phyloP scores from a whole-genome alignment of 495 filamentous ascomycete species.

The Neurospora terricola region DNA sequence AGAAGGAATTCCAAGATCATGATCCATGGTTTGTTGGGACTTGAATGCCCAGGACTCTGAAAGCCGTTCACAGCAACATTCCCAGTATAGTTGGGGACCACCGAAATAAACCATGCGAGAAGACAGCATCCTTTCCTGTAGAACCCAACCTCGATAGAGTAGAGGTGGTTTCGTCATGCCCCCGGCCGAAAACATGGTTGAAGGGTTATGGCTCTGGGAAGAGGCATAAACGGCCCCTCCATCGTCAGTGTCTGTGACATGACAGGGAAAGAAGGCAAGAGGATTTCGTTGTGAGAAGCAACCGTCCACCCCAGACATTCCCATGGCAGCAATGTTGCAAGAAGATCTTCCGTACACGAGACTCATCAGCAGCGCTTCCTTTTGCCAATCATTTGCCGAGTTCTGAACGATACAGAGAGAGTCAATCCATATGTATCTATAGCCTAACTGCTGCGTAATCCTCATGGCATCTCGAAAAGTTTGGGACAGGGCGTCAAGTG shows the following conservation, averaged over 20 bases:
- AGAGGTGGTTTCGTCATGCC: neutral
- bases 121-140: constrained; percentile 6
- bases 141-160: constrained; percentile 5
- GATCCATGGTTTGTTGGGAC: neutral
- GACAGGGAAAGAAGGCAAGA: neutral
- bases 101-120: constrained; percentile 4
- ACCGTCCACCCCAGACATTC: neutral
- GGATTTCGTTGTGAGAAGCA: neutral
- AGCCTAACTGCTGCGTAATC: neutral
- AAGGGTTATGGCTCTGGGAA: neutral
- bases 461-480: constrained; percentile 2
- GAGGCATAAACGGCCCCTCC: neutral
- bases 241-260: neutral
- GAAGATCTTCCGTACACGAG: constrained; percentile 1
- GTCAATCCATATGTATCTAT: neutral
- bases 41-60: neutral
- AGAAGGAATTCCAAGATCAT: neutral
- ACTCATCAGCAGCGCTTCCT: constrained; percentile 4
- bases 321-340: constrained; percentile 2
- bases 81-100: constrained; percentile 4
- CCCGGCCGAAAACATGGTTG: neutral
- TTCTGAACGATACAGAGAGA: constrained; percentile 6
- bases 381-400: neutral
- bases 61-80: neutral
- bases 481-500: neutral